Evolutionary conservation across 2,329 filamentous ascomycete species (phyloP).

Genomic region (Ophiostoma sp.): DNA sequence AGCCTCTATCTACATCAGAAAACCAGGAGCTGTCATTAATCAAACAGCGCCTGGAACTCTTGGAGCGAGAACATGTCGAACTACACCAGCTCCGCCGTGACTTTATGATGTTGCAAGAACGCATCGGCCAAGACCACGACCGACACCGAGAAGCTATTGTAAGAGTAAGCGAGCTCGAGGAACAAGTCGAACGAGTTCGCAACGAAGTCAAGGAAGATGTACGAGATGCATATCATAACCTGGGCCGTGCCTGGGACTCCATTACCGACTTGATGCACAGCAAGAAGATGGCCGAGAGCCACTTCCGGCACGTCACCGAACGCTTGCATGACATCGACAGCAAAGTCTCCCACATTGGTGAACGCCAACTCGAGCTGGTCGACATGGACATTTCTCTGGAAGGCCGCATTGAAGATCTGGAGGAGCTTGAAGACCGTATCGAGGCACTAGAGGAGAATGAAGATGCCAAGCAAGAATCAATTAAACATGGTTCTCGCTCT

Average conservation of each 20-base stretch:
- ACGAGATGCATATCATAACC: constrained; percentile 56
- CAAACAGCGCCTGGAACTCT: constrained; percentile 46
- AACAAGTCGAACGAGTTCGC: constrained; percentile 53
- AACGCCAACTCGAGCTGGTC: constrained; percentile 51
- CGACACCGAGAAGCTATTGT: constrained; percentile 41
- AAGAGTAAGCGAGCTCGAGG: constrained; percentile 55
- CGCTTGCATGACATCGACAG: constrained; percentile 44
- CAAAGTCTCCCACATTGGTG: constrained; percentile 48
- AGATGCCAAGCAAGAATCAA: not conserved
- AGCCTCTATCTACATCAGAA: constrained; percentile 41
- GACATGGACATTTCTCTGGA: constrained; percentile 55
- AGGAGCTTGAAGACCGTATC: constrained; percentile 45
- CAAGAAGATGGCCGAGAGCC: constrained; percentile 42
- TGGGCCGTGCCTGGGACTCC: constrained; percentile 55
- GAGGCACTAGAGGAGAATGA: constrained; percentile 33
- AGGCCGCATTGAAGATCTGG: constrained; percentile 50
- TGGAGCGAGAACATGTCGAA: constrained; percentile 47
- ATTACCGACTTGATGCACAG: constrained; percentile 48
- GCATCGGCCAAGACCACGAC: constrained; percentile 35
- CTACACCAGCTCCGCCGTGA: constrained; percentile 35
- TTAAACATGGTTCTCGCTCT: not conserved
- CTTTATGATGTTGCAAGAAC: constrained; percentile 31
- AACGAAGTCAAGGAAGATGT: constrained; percentile 55
- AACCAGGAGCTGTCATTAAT: constrained; percentile 52
- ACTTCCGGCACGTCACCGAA: constrained; percentile 43